Percentiles rank a stretch among this genome's conserved stretches.
Evolutionary conservation across 768 basidiomycete genomes (phyloP).

Genomic region (Collybia sordida): DNA sequence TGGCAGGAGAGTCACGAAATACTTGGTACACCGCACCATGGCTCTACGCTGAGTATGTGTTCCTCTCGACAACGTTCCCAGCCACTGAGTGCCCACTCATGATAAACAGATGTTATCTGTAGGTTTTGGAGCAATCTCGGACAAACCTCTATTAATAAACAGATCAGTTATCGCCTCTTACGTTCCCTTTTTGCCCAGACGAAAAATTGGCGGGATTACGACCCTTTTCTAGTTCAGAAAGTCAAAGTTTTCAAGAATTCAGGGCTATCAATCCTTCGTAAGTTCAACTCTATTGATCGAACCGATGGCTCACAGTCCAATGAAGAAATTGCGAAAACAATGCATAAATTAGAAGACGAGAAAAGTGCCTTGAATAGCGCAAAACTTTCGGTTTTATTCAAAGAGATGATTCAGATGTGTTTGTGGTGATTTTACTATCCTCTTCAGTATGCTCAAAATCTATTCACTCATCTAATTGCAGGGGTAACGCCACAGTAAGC

Average conservation of each 20-base stretch:
- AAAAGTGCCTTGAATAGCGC: conserved; percentile 47
- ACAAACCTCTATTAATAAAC: background rate
- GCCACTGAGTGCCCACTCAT: background rate
- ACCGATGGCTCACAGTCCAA: background rate
- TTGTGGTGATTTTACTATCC: conserved; percentile 54
- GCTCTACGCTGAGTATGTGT: conserved; percentile 90
- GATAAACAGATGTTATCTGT: conserved; percentile 69
- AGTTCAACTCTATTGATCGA: conserved; percentile 23
- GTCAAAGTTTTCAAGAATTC: conserved; percentile 79
- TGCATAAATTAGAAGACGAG: conserved; percentile 62
- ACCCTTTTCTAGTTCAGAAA: conserved; percentile 86
- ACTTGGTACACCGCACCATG: conserved; percentile 94
- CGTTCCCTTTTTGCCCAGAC: conserved; percentile 71
- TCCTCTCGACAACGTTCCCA: conserved; percentile 6
- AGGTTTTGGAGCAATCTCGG: conserved; percentile 19
- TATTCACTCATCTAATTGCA: conserved; percentile 22
- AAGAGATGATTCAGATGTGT: conserved; percentile 89
- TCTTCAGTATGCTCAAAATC: background rate
- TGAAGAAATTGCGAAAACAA: conserved; percentile 70
- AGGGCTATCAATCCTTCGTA: conserved; percentile 74
- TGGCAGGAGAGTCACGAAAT: conserved; percentile 46
- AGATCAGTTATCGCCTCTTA: conserved; percentile 75
- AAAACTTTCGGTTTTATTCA: conserved; percentile 66
- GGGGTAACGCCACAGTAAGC: conserved; percentile 92
- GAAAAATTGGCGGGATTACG: conserved; percentile 68